Evolutionary conservation across 805 yeast genomes (phyloP).

Genomic region (Brettanomyces nanus): DNA sequence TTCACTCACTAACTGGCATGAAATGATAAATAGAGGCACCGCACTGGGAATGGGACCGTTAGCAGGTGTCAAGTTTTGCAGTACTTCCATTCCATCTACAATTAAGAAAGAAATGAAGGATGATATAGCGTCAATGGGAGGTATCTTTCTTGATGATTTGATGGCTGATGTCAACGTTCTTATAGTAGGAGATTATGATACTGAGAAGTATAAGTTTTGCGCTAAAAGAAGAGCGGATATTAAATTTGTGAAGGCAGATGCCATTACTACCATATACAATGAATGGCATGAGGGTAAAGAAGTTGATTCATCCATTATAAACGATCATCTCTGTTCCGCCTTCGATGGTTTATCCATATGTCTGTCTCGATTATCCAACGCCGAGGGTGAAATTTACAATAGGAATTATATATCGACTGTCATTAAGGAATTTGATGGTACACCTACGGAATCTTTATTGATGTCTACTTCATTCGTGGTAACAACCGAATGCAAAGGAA

Average conservation of each 20-base stretch:
- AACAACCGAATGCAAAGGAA: conserved; percentile 44
- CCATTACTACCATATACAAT: conserved; percentile 36
- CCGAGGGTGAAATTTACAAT: conserved; percentile 16
- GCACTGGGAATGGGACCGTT: too few species aligned
- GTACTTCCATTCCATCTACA: conserved; percentile 41
- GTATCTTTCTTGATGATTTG: conserved; percentile 45
- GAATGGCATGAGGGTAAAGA: conserved; percentile 44
- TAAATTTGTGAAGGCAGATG: conserved; percentile 39
- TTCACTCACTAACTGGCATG: too few species aligned
- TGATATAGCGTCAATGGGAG: conserved; percentile 51
- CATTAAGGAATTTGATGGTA: conserved; percentile 41
- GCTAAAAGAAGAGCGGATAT: conserved; percentile 49
- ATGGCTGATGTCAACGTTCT: conserved; percentile 54
- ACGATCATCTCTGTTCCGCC: conserved; percentile 26
- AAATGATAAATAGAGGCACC: too few species aligned
- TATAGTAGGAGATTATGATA: conserved; percentile 49
- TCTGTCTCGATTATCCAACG: conserved; percentile 30
- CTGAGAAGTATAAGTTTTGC: conserved; percentile 48
- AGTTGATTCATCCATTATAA: conserved; percentile 8
- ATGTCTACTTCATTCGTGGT: conserved; percentile 36
- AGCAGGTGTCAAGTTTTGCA: conserved; percentile 43
- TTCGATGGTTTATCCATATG: conserved; percentile 40
- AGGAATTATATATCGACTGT: conserved; percentile 26
- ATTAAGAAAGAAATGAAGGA: conserved; percentile 35
- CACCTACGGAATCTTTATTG: conserved; percentile 41